phyloP scores from a whole-genome alignment of 1,284 basidiomycete genomes.

The Calocybe gambosa region DNA sequence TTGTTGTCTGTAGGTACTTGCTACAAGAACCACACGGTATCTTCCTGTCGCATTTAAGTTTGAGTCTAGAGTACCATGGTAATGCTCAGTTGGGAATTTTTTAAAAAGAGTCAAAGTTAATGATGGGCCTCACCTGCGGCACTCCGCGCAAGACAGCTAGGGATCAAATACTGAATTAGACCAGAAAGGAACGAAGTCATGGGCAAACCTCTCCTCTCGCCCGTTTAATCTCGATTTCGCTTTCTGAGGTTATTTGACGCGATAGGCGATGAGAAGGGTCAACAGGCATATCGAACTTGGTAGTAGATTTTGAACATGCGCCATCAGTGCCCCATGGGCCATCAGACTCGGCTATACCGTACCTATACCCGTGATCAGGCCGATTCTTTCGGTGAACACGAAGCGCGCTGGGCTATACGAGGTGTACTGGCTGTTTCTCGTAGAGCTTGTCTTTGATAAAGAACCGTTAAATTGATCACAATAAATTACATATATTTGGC shows the following conservation, averaged over 20 bases:
- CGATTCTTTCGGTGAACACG: not conserved
- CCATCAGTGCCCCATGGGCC: too few species aligned
- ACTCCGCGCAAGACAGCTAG: conserved; percentile 52
- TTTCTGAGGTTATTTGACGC: conserved; percentile 39
- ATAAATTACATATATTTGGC: not conserved
- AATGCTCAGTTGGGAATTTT: not conserved
- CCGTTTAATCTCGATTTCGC: conserved; percentile 46
- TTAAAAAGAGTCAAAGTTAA: not conserved
- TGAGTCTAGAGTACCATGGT: conserved; percentile 35
- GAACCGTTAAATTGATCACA: too few species aligned
- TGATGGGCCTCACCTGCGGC: conserved; percentile 34
- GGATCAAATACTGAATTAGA: conserved; percentile 2
- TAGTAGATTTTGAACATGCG: not conserved
- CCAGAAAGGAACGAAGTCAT: conserved; percentile 1
- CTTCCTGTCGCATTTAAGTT: conserved; percentile 67
- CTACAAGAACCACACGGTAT: conserved; percentile 47
- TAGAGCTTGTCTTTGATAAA: too few species aligned
- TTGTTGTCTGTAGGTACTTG: conserved; percentile 15
- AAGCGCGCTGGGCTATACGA: too few species aligned
- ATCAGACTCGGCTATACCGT: not conserved
- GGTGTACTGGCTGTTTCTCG: too few species aligned
- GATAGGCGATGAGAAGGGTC: conserved; percentile 27
- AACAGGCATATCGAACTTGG: not conserved
- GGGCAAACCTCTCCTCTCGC: conserved; percentile 43
- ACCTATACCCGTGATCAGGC: not conserved